phyloP scores from a whole-genome alignment of 1,284 basidiomycete species.

The Phenoliferia sp. region DNA sequence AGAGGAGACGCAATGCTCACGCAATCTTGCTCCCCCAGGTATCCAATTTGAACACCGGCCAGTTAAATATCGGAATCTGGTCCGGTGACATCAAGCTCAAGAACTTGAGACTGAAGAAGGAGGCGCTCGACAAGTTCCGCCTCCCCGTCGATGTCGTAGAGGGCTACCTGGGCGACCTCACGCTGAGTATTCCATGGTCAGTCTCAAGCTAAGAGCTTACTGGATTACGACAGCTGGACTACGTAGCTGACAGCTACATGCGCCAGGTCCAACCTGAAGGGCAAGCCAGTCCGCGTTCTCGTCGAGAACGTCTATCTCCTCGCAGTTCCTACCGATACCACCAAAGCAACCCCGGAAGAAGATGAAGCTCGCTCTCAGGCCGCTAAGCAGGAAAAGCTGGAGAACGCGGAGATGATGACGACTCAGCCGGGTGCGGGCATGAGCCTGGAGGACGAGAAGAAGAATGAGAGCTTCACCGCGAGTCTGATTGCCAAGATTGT shows the following conservation, averaged over 20 bases:
- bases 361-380: slow-evolving; percentile 78
- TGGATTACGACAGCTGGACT: too few species aligned
- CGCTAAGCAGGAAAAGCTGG: slow-evolving; percentile 80
- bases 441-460: slow-evolving; percentile 58
- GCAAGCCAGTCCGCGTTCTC: slow-evolving; percentile 84
- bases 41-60: slow-evolving; percentile 90
- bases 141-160: slow-evolving; percentile 94
- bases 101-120: slow-evolving; percentile 83
- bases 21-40: slow-evolving; percentile 56
- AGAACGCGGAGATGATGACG: slow-evolving; percentile 79
- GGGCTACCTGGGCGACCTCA: slow-evolving; percentile 89
- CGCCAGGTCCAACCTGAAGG: slow-evolving; percentile 59
- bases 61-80: slow-evolving; percentile 91
- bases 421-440: slow-evolving; percentile 54
- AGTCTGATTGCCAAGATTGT: slow-evolving; percentile 87
- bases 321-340: slow-evolving; percentile 74
- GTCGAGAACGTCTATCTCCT: slow-evolving; percentile 95
- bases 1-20: not conserved
- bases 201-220: not conserved
- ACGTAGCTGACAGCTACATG: not conserved
- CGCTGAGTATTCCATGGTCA: slow-evolving; percentile 84
- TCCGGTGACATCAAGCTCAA: slow-evolving; percentile 60
- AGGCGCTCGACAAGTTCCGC: slow-evolving; percentile 91
- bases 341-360: slow-evolving; percentile 69
- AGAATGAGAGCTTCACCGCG: slow-evolving; percentile 74